A percentile compares a stretch with the other conserved stretches of the same genome.
phyloP scores from a whole-genome alignment of 2,329 filamentous ascomycete species.

The Penicillium oxalicum region DNA sequence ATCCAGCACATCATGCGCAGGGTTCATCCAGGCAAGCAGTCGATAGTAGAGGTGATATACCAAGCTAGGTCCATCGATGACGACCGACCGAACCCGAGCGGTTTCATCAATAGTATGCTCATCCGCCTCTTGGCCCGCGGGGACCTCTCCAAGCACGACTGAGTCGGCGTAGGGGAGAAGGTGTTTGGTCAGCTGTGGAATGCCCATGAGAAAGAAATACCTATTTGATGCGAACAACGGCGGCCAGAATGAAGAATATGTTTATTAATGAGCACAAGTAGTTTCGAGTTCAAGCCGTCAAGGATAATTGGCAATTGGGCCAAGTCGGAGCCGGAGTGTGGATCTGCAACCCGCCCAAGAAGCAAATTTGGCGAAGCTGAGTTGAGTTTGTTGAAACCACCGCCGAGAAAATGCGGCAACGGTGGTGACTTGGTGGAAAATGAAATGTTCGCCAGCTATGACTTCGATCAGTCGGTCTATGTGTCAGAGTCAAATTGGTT shows the following conservation, averaged over 20 bases:
- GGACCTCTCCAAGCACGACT: constrained; percentile 15
- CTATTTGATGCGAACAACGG: neutral
- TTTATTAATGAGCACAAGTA: no score
- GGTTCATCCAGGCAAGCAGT: constrained; percentile 41
- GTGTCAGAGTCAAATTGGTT: no score
- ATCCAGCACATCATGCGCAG: constrained; percentile 44
- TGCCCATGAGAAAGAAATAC: constrained; percentile 24
- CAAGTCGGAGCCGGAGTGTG: no score
- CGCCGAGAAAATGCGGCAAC: no score
- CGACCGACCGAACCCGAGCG: constrained; percentile 29
- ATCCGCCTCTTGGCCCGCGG: neutral
- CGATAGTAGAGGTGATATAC: constrained; percentile 66
- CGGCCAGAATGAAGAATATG: neutral
- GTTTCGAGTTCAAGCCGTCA: no score
- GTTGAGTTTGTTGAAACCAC: no score
- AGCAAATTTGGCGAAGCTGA: no score
- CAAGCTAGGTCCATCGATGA: constrained; percentile 73
- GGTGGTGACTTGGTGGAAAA: neutral
- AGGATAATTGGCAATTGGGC: no score
- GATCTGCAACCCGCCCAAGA: no score
- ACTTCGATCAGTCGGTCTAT: no score
- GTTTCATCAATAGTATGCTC: constrained; percentile 9
- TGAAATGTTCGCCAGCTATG: no score
- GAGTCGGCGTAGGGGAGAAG: constrained; percentile 27
- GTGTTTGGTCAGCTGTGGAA: constrained; percentile 29